Evolutionary conservation across 768 basidiomycete species (phyloP).

Genomic region (Kwoniella mangroviensis): DNA sequence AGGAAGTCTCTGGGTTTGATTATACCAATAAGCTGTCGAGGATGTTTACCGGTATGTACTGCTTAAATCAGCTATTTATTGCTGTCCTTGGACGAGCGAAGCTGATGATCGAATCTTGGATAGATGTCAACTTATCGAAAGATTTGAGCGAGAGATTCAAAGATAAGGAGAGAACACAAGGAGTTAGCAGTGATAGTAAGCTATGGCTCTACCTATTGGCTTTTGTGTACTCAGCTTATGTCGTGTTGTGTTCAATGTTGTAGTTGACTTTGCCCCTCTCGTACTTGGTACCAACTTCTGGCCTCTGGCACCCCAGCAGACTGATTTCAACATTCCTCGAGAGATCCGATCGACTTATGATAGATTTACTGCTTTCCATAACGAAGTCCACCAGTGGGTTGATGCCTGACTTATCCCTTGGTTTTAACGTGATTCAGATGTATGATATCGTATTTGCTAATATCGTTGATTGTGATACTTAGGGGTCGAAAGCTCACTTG

Average conservation of each 20-base stretch:
- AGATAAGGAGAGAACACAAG: slow-evolving; percentile 78
- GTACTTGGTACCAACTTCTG: slow-evolving; percentile 95
- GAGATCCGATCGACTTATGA: slow-evolving; percentile 88
- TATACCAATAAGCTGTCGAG: slow-evolving; percentile 94
- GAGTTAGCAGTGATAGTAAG: slow-evolving; percentile 18
- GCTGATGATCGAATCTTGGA: slow-evolving; percentile 16
- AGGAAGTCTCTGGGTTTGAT: slow-evolving; percentile 94
- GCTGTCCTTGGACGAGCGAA: background rate
- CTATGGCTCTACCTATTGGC: too few relatives aligned
- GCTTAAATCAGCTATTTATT: background rate
- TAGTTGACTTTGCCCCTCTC: slow-evolving; percentile 86
- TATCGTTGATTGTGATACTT: background rate
- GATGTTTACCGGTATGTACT: slow-evolving; percentile 83
- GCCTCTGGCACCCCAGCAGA: slow-evolving; percentile 76
- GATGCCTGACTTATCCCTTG: background rate
- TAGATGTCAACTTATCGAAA: slow-evolving; percentile 93
- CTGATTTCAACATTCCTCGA: slow-evolving; percentile 84
- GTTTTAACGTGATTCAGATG: too few relatives aligned
- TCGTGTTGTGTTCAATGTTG: background rate
- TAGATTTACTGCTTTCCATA: slow-evolving; percentile 90
- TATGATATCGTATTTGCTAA: background rate
- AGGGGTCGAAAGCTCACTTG: slow-evolving; percentile 89
- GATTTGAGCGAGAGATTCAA: slow-evolving; percentile 95
- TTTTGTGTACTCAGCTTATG: background rate
- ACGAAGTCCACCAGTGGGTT: slow-evolving; percentile 61